Evolutionary conservation across 257 asterid genomes (phyloP).

Genomic region (Jacaranda mimosifolia): DNA sequence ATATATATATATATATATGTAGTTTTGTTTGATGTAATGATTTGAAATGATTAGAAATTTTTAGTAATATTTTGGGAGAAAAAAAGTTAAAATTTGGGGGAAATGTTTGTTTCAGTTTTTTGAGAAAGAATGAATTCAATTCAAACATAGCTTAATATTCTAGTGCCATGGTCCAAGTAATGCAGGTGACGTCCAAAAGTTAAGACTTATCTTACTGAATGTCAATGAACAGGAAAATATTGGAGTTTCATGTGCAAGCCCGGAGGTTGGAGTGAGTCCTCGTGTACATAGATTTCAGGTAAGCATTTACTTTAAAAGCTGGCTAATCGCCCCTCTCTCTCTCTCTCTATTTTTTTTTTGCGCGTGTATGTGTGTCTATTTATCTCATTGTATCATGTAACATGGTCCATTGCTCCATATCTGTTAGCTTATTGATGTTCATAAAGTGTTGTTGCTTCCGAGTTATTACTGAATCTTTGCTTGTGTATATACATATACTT

Average conservation of each 20-base stretch:
- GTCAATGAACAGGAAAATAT: constrained; percentile 62
- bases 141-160: constrained; percentile 14
- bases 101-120: too few species aligned
- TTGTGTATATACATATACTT: background rate
- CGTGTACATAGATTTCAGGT: constrained; percentile 80
- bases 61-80: too few species aligned
- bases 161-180: constrained; percentile 19
- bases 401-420: constrained; percentile 19
- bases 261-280: constrained; percentile 73
- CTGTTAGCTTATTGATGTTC: constrained; percentile 28
- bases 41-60: too few species aligned
- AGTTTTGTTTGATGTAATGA: too few species aligned
- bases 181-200: constrained; percentile 19
- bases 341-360: too few species aligned
- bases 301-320: constrained; percentile 41
- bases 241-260: constrained; percentile 65
- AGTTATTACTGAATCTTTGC: constrained; percentile 16
- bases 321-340: constrained; percentile 6
- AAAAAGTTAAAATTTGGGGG: too few species aligned
- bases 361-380: constrained; percentile 10
- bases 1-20: too few species aligned
- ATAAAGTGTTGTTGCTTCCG: constrained; percentile 22
- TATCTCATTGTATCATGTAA: constrained; percentile 20
- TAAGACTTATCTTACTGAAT: constrained; percentile 33
- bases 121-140: too few species aligned